Conservation (phyloP, 305 asterid species). For the Fraxinus xanthoxyloides region DNA sequence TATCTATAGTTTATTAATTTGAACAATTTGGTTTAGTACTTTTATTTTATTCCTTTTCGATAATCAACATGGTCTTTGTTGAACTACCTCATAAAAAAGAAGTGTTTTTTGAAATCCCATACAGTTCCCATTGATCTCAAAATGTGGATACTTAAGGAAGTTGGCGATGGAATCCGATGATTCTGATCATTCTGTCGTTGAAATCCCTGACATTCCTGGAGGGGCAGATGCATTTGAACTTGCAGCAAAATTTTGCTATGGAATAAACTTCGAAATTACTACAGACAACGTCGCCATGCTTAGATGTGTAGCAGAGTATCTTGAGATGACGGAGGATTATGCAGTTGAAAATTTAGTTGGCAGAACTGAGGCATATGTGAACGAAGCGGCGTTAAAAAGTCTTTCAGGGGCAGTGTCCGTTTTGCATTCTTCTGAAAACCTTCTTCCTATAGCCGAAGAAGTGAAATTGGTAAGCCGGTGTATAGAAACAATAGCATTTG, state of each 20-base stretch:
- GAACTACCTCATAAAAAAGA: background rate
- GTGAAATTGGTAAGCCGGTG: constrained; percentile 65
- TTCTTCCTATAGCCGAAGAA: constrained; percentile 69
- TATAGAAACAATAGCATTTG: constrained; percentile 57
- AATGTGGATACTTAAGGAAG: constrained; percentile 74
- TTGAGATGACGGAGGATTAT: constrained; percentile 81
- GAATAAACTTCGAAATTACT: constrained; percentile 69
- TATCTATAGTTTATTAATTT: background rate
- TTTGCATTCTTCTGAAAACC: constrained; percentile 56
- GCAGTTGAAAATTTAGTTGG: constrained; percentile 62
- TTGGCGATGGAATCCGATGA: constrained; percentile 47
- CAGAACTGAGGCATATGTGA: constrained; percentile 63
- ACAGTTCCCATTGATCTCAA: constrained; percentile 86
- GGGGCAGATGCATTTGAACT: constrained; percentile 84
- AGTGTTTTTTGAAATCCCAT: constrained; percentile 5
- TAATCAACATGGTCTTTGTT: background rate
- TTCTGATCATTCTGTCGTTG: constrained; percentile 40
- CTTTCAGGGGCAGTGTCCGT: constrained; percentile 69
- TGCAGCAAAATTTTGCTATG: constrained; percentile 84
- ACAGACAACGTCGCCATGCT: constrained; percentile 53
- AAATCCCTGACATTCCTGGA: constrained; percentile 72
- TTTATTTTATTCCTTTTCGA: background rate
- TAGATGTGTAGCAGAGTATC: constrained; percentile 70
- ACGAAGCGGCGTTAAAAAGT: constrained; percentile 70
- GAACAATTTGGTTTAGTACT: background rate